Base-by-base conservation (phyloP, 2,329 filamentous ascomycete genomes). In the Apiospora koreana region DNA sequence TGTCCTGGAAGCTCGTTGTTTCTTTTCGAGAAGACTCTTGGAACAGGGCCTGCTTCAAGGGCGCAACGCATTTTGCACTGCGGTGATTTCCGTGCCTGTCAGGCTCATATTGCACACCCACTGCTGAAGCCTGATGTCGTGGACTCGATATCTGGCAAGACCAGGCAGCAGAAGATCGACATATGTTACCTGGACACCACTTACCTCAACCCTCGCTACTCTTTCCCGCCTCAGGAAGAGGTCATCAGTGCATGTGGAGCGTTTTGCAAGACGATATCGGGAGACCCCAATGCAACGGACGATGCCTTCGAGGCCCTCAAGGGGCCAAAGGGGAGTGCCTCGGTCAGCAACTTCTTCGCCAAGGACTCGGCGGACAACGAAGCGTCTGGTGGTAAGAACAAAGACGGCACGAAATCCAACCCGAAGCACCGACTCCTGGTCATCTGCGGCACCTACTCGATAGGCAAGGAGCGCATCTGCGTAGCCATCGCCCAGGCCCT, bases 151-250 rank as follows among this genome's bases (percentile, higher is more conserved):
- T 91, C 90, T 0, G 93, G 94, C 1, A 93, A 92, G 79, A 84
- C 83, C 1, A 90, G 86, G 71, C 92, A 96, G 77, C 96, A 98
- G 78, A 94, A 92, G 76, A 94, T 99, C 69, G 95, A 99, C 77
- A 90, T 95, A 38, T 98, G 96, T 83, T 99, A 99, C 79, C 89
- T 99, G 10, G 96, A 99, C 79, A 99, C 96, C 0, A 99, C 96
- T 0, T 99, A 99, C 79, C 87, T 99, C 14, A 97, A 96, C 73
- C 96, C 96, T 0, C 94, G 95, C 73, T 99, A 98, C 80, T 92
- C 95, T 0, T 99, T 99, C 75, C 96, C 96, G 0, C 91, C 89
- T 3, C 96, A 99, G 79, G 87, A 92, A 70, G 91, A 96, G 74
- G 96, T 99, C 69, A 94, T 98, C 72, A 86, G 88, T 73, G 93